Evolutionary conservation across 2,329 filamentous ascomycete species (phyloP).

Genomic region (Colletotrichum horii): DNA sequence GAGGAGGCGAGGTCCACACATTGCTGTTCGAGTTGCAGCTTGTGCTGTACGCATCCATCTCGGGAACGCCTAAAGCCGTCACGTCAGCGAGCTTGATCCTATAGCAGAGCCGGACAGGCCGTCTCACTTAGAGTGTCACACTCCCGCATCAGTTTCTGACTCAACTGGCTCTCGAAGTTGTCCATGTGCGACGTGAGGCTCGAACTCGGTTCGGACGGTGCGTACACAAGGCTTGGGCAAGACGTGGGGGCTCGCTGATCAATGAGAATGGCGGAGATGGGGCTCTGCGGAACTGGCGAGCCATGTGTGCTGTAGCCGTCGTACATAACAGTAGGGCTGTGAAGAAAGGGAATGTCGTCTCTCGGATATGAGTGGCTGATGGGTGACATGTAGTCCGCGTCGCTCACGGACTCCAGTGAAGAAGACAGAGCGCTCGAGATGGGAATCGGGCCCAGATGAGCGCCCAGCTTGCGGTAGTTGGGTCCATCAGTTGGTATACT

Average conservation of each 20-base stretch:
- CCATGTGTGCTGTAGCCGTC: constrained; percentile 59
- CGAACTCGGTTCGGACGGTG: constrained; percentile 65
- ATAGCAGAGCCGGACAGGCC: constrained; percentile 23
- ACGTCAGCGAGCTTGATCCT: constrained; percentile 25
- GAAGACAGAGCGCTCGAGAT: constrained; percentile 57
- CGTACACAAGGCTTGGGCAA: constrained; percentile 65
- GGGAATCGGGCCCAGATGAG: constrained; percentile 42
- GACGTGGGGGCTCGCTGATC: constrained; percentile 62
- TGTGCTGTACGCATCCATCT: constrained; percentile 57
- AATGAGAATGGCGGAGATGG: constrained; percentile 59
- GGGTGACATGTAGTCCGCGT: constrained; percentile 67
- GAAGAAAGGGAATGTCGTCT: constrained; percentile 55
- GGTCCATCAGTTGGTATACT: constrained; percentile 43
- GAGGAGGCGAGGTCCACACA: constrained; percentile 51
- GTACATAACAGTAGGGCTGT: constrained; percentile 60
- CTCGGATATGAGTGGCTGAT: constrained; percentile 61
- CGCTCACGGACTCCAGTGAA: constrained; percentile 64
- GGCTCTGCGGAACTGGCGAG: constrained; percentile 61
- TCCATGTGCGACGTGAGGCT: constrained; percentile 66
- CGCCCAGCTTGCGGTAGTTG: constrained; percentile 49
- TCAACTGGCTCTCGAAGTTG: constrained; percentile 60
- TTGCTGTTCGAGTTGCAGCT: constrained; percentile 53
- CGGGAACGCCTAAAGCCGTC: constrained; percentile 51
- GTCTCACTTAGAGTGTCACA: constrained; percentile 61
- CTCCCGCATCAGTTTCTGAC: constrained; percentile 58